Conservation (phyloP, 2,329 filamentous ascomycete genomes). For the Penicillium crustosum region DNA sequence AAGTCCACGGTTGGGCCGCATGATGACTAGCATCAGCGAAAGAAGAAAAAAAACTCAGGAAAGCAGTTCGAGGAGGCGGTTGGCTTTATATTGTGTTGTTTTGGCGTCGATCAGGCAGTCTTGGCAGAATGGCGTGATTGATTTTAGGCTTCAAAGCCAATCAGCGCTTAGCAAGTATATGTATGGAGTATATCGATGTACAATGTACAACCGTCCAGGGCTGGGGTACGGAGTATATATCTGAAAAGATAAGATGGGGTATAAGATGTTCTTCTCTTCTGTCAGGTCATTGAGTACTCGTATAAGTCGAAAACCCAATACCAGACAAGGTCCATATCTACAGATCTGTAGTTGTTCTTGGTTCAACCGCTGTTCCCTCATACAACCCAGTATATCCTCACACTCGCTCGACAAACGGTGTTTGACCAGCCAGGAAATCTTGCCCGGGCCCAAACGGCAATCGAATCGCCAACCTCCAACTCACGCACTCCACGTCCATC, state of each 20-base stretch:
- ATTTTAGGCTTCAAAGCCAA: constrained; percentile 9
- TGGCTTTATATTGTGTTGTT: constrained; percentile 30
- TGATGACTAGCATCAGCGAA: background rate
- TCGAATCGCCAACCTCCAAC: constrained; percentile 39
- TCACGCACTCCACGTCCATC: constrained; percentile 37
- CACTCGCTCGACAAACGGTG: constrained; percentile 31
- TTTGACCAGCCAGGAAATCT: constrained; percentile 41
- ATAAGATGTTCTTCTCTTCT: background rate
- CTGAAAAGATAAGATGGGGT: background rate
- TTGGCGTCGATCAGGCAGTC: constrained; percentile 21
- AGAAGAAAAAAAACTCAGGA: background rate
- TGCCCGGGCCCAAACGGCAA: constrained; percentile 40
- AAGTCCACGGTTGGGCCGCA: background rate
- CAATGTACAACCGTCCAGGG: background rate
- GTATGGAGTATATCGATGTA: background rate
- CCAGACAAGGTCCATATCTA: background rate
- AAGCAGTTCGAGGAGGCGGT: constrained; percentile 19
- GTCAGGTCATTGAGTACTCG: background rate
- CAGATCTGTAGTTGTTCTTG: background rate
- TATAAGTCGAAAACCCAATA: background rate
- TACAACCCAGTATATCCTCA: constrained; percentile 41
- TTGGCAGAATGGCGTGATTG: constrained; percentile 40
- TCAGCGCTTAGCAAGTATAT: background rate
- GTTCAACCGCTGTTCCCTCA: constrained; percentile 10
- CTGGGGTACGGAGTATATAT: background rate